Conservation (phyloP, 495 filamentous ascomycete species). For the Friedmanniomyces endolithicus region DNA sequence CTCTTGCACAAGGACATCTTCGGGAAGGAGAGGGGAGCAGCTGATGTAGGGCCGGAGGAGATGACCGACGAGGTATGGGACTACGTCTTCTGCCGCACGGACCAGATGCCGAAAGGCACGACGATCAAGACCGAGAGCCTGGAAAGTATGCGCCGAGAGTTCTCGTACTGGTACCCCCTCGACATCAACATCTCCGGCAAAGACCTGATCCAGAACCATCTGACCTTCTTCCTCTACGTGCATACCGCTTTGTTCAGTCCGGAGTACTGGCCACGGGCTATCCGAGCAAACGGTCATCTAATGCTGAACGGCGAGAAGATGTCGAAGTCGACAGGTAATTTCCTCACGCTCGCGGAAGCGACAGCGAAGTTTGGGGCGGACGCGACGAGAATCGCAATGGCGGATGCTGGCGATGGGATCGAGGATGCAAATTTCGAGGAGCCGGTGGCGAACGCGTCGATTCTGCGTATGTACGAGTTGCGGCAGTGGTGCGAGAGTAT, state of each 20-base stretch:
- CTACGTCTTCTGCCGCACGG: constrained; percentile 65
- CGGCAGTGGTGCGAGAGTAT: constrained; percentile 89
- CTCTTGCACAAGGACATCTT: constrained; percentile 72
- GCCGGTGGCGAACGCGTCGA: constrained; percentile 78
- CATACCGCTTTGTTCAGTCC: constrained; percentile 79
- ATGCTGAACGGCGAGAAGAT: constrained; percentile 95
- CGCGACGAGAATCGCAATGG: constrained; percentile 79
- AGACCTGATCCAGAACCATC: constrained; percentile 44
- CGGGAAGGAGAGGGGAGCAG: constrained; percentile 54
- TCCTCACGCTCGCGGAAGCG: constrained; percentile 77
- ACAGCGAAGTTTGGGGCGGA: constrained; percentile 90
- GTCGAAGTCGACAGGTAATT: constrained; percentile 91
- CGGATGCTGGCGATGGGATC: constrained; percentile 88
- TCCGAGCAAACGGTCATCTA: constrained; percentile 85
- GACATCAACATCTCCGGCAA: constrained; percentile 60
- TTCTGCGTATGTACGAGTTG: constrained; percentile 72
- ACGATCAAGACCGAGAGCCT: constrained; percentile 60
- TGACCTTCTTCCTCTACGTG: constrained; percentile 95
- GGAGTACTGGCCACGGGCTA: constrained; percentile 72
- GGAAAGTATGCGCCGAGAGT: constrained; percentile 70
- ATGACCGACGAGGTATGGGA: constrained; percentile 97
- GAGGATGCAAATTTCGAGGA: constrained; percentile 98
- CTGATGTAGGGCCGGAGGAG: constrained; percentile 62
- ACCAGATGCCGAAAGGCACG: constrained; percentile 43
- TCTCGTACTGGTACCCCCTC: constrained; percentile 93